A percentile compares a stretch with the other conserved stretches of the same genome.
Conservation (phyloP, 2,329 filamentous ascomycete species). For the Massarina eburnea region DNA sequence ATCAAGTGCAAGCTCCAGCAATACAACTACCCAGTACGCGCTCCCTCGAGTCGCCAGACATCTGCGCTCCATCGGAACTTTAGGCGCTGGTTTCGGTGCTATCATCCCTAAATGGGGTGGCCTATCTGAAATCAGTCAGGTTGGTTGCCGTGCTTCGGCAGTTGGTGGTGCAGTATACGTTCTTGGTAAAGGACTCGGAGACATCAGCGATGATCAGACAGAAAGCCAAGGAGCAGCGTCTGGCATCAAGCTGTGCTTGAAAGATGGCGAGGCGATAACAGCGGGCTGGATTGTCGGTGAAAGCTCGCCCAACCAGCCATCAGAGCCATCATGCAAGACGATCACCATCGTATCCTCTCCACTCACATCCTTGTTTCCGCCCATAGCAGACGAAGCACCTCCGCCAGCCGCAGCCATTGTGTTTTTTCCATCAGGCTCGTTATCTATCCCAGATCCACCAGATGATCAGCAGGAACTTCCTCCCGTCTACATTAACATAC, state of each 20-base stretch:
- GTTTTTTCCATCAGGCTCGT: constrained; percentile 61
- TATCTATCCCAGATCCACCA: constrained; percentile 45
- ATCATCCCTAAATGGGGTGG: constrained; percentile 94
- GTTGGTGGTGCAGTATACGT: constrained; percentile 92
- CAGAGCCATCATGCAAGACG: constrained; percentile 55
- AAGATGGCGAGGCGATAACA: constrained; percentile 60
- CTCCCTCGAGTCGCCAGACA: constrained; percentile 76
- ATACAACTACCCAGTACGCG: constrained; percentile 67
- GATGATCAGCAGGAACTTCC: constrained; percentile 33
- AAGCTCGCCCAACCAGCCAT: constrained; percentile 13
- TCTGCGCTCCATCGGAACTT: constrained; percentile 80
- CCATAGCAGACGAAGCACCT: constrained; percentile 72
- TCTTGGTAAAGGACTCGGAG: constrained; percentile 67
- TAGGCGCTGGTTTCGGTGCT: constrained; percentile 86
- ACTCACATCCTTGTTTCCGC: constrained; percentile 68
- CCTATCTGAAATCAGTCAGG: constrained; percentile 83
- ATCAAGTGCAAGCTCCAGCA: constrained; percentile 59
- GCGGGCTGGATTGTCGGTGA: constrained; percentile 57
- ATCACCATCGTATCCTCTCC: constrained; percentile 70
- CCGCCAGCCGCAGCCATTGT: constrained; percentile 73
- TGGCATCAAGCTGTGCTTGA: constrained; percentile 53
- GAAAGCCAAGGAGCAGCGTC: constrained; percentile 5
- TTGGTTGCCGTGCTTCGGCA: constrained; percentile 84
- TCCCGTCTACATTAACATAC: constrained; percentile 65
- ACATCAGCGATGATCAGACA: constrained; percentile 2